Conservation (phyloP, 2,329 filamentous ascomycete species). For the Talaromyces sp. region DNA sequence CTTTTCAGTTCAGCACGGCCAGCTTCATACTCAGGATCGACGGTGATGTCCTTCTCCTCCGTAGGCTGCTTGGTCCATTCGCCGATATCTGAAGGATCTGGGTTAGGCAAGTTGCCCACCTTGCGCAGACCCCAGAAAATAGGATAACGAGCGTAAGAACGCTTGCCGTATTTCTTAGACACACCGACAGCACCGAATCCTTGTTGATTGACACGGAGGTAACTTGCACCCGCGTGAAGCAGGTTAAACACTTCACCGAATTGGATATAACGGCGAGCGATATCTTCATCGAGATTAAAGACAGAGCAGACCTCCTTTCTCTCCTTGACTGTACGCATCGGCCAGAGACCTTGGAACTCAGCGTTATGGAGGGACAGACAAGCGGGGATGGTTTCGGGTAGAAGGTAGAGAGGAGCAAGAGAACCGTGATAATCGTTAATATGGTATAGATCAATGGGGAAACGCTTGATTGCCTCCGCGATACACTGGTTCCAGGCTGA, state of each 20-base stretch:
- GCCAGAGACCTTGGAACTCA: slow-evolving; percentile 71
- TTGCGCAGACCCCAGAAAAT: slow-evolving; percentile 70
- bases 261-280: slow-evolving; percentile 64
- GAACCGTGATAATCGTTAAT: slow-evolving; percentile 69
- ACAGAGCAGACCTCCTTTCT: slow-evolving; percentile 65
- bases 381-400: slow-evolving; percentile 63
- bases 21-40: slow-evolving; percentile 60
- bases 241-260: slow-evolving; percentile 72
- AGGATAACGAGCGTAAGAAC: slow-evolving; percentile 67
- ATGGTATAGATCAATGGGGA: slow-evolving; percentile 66
- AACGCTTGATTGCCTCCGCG: slow-evolving; percentile 64
- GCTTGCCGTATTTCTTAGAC: slow-evolving; percentile 70
- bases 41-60: slow-evolving; percentile 51
- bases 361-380: slow-evolving; percentile 71
- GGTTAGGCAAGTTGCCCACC: slow-evolving; percentile 66
- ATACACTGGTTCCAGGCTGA: slow-evolving; percentile 73
- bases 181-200: slow-evolving; percentile 71
- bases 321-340: slow-evolving; percentile 64
- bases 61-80: slow-evolving; percentile 60
- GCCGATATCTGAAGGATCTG: slow-evolving; percentile 66
- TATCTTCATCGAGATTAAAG: slow-evolving; percentile 63
- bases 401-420: slow-evolving; percentile 64
- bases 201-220: slow-evolving; percentile 67
- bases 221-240: slow-evolving; percentile 67
- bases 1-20: slow-evolving; percentile 57